Conservation (phyloP, 306 rosid genomes). For the Trichosanthes cucumerina region DNA sequence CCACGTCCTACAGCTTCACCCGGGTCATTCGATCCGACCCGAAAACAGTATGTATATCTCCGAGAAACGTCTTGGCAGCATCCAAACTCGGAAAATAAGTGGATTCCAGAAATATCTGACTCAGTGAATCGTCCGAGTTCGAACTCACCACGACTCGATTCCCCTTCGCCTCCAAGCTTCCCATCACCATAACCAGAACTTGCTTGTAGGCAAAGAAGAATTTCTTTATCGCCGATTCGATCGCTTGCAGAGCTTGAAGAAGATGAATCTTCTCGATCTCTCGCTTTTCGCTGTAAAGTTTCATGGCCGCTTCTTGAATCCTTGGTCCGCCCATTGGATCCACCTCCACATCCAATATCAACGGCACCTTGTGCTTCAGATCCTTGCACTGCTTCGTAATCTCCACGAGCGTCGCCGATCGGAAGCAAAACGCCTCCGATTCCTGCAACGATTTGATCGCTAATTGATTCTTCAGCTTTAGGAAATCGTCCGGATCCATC, state of each 20-base stretch:
- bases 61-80: slow-evolving; percentile 84
- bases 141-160: slow-evolving; percentile 49
- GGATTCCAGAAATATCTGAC: slow-evolving; percentile 64
- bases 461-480: slow-evolving; percentile 49
- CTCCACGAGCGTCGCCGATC: slow-evolving; percentile 58
- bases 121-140: slow-evolving; percentile 60
- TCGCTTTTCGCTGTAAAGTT: slow-evolving; percentile 46
- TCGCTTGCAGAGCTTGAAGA: slow-evolving; percentile 62
- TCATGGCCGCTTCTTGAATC: slow-evolving; percentile 91
- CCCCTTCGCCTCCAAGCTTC: slow-evolving; percentile 68
- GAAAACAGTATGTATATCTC: slow-evolving; percentile 19
- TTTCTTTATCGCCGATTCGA: slow-evolving; percentile 63
- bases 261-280: slow-evolving; percentile 46
- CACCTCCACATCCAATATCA: slow-evolving; percentile 61
- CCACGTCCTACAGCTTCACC: slow-evolving; percentile 2
- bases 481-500: slow-evolving; percentile 83
- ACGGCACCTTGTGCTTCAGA: slow-evolving; percentile 62
- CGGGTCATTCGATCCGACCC: slow-evolving; percentile 5
- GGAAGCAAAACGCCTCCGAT: slow-evolving; percentile 56
- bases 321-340: slow-evolving; percentile 92
- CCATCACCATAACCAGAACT: slow-evolving; percentile 57
- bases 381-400: slow-evolving; percentile 53
- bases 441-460: slow-evolving; percentile 27
- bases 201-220: slow-evolving; percentile 76
- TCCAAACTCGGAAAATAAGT: slow-evolving; percentile 90